These are phyloP conservation scores for Microcyclospora pomicola DNA, from an alignment of 2,329 filamentous ascomycete genomes.

Conservation along the genomic window DNA sequence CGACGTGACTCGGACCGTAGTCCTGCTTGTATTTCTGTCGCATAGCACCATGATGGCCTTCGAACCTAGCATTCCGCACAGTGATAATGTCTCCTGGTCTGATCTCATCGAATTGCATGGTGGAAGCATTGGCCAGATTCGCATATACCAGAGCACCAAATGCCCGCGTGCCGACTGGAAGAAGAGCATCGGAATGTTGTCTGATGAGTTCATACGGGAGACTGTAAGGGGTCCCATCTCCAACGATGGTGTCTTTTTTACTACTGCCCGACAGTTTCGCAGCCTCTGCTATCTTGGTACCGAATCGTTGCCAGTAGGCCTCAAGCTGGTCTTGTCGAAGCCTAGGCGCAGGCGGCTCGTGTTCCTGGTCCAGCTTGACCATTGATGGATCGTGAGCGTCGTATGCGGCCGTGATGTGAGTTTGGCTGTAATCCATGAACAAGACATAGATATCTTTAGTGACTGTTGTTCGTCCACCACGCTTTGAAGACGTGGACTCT, in stretches of 20 bases:
- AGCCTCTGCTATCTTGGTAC: conserved; percentile 59
- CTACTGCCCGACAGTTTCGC: conserved; percentile 49
- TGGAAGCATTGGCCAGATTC: conserved; percentile 88
- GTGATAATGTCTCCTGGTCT: conserved; percentile 83
- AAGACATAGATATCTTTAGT: conserved; percentile 77
- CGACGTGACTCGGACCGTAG: conserved; percentile 63
- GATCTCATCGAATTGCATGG: conserved; percentile 83
- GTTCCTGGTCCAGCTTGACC: conserved; percentile 66
- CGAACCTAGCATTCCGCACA: conserved; percentile 84
- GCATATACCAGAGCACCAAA: conserved; percentile 89
- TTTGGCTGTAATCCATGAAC: conserved; percentile 94
- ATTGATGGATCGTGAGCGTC: conserved; percentile 61
- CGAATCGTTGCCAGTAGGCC: conserved; percentile 66
- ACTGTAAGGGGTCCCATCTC: conserved; percentile 66
- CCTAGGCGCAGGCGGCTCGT: conserved; percentile 67
- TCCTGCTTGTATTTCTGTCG: conserved; percentile 85
- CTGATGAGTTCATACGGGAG: conserved; percentile 65
- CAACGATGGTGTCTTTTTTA: conserved; percentile 68
- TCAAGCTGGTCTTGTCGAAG: conserved; percentile 91
- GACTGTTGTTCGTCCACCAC: conserved; percentile 55
- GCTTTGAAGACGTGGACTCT: conserved; percentile 55
- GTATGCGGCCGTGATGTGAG: conserved; percentile 67
- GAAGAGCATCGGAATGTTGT: conserved; percentile 53
- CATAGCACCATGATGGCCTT: conserved; percentile 76
- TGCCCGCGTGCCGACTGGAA: conserved; percentile 72